phyloP scores from a whole-genome alignment of 2,329 filamentous ascomycete genomes.

The Huntiella moniliformis region DNA sequence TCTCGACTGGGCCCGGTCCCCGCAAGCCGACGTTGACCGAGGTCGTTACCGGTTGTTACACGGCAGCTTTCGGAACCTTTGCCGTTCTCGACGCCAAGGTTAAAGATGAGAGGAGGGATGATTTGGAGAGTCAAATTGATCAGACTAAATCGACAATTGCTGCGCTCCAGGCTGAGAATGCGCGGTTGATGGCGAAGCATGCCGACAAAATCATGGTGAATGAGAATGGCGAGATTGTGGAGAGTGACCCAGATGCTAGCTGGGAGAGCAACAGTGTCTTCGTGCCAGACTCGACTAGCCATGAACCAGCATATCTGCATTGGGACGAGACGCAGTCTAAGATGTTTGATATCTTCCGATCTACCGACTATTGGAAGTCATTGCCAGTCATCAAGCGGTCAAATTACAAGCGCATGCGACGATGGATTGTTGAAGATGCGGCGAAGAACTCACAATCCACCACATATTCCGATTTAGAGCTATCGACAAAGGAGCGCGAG shows the following conservation, averaged over 20 bases:
- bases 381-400: conserved; percentile 10
- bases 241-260: background rate
- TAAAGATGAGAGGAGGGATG: conserved; percentile 37
- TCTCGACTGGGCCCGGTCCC: conserved; percentile 28
- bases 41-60: conserved; percentile 48
- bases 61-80: conserved; percentile 46
- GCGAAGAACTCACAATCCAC: background rate
- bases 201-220: conserved; percentile 1
- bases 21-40: conserved; percentile 32
- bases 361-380: conserved; percentile 7
- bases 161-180: conserved; percentile 11
- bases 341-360: conserved; percentile 8
- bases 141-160: conserved; percentile 12
- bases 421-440: conserved; percentile 7
- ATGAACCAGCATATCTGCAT: conserved; percentile 9
- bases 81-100: conserved; percentile 40
- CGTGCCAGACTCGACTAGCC: conserved; percentile 7
- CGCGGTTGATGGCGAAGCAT: conserved; percentile 8
- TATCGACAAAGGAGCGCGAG: conserved; percentile 3
- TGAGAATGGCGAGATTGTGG: background rate
- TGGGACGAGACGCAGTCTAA: conserved; percentile 10
- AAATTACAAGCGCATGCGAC: conserved; percentile 9
- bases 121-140: conserved; percentile 37
- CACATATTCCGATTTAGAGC: conserved; percentile 3
- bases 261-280: conserved; percentile 6